Conservation (phyloP, 352 stramenopile genomes). For the Globisporangium solare region DNA sequence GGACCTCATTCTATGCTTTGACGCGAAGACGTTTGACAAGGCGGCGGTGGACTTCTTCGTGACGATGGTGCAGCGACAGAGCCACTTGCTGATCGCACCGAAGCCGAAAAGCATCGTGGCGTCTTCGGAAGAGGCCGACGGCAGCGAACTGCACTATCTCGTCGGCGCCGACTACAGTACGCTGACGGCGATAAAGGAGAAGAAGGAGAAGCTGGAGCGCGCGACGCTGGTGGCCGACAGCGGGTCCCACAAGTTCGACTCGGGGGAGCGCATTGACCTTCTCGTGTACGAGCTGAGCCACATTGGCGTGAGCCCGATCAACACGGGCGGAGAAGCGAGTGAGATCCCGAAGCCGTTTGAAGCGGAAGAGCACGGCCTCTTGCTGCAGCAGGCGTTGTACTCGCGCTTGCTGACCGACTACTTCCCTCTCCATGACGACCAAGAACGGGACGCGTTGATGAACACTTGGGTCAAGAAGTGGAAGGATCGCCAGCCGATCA, state of each 20-base stretch:
- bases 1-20: slow-evolving; percentile 71
- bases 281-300: slow-evolving; percentile 66
- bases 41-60: slow-evolving; percentile 64
- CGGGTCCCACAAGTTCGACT: slow-evolving; percentile 45
- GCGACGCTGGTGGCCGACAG: slow-evolving; percentile 38
- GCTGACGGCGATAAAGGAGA: slow-evolving; percentile 58
- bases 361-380: slow-evolving; percentile 54
- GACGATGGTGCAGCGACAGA: slow-evolving; percentile 59
- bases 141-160: slow-evolving; percentile 36
- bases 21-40: slow-evolving; percentile 47
- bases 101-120: slow-evolving; percentile 32
- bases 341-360: slow-evolving; percentile 54
- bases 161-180: slow-evolving; percentile 42
- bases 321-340: background rate
- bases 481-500: slow-evolving; percentile 48
- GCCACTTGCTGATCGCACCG: slow-evolving; percentile 40
- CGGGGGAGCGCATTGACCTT: slow-evolving; percentile 71
- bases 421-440: slow-evolving; percentile 74
- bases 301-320: slow-evolving; percentile 35
- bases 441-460: slow-evolving; percentile 58
- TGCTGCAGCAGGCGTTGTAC: slow-evolving; percentile 70
- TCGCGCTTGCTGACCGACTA: slow-evolving; percentile 58
- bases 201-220: slow-evolving; percentile 44
- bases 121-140: slow-evolving; percentile 18
- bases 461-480: slow-evolving; percentile 77